phyloP scores from a whole-genome alignment of 2,329 filamentous ascomycete genomes.

The Remersonia thermophila region DNA sequence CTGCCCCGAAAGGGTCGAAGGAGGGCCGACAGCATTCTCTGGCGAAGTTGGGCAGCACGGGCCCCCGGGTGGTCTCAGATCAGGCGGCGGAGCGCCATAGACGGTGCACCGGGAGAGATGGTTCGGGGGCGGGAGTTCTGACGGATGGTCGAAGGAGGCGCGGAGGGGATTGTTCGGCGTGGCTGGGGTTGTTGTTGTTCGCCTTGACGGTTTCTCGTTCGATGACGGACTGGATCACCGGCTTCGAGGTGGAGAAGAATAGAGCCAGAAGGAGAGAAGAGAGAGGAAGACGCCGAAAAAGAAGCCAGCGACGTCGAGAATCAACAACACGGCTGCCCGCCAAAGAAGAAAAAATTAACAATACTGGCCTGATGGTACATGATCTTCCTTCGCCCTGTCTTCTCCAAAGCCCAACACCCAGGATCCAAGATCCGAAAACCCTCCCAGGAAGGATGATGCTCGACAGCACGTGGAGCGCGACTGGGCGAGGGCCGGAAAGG shows the following conservation, averaged over 20 bases:
- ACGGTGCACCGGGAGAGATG: conserved; percentile 1
- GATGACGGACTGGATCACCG: background rate
- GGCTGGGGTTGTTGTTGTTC: too few relatives aligned
- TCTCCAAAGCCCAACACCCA: background rate
- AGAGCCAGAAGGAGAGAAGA: too few relatives aligned
- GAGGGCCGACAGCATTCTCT: conserved; percentile 23
- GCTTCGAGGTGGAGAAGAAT: too few relatives aligned
- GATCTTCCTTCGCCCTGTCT: background rate
- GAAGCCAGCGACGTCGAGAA: background rate
- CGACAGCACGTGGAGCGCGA: conserved; percentile 14
- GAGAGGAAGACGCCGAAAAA: too few relatives aligned
- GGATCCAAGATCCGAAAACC: background rate
- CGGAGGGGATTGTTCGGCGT: too few relatives aligned
- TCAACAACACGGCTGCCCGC: background rate
- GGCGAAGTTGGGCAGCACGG: conserved; percentile 8
- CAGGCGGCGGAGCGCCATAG: conserved; percentile 15
- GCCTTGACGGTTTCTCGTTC: background rate
- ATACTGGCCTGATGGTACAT: too few relatives aligned
- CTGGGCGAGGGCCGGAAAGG: conserved; percentile 5
- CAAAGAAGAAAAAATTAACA: too few relatives aligned
- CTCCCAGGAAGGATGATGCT: conserved; percentile 7
- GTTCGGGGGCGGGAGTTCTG: background rate
- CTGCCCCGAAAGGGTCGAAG: conserved; percentile 22
- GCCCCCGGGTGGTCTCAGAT: conserved; percentile 15
- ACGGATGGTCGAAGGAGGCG: conserved; percentile 1